phyloP scores from a whole-genome alignment of 495 filamentous ascomycete genomes.

The Talaromyces nanjingensis region DNA sequence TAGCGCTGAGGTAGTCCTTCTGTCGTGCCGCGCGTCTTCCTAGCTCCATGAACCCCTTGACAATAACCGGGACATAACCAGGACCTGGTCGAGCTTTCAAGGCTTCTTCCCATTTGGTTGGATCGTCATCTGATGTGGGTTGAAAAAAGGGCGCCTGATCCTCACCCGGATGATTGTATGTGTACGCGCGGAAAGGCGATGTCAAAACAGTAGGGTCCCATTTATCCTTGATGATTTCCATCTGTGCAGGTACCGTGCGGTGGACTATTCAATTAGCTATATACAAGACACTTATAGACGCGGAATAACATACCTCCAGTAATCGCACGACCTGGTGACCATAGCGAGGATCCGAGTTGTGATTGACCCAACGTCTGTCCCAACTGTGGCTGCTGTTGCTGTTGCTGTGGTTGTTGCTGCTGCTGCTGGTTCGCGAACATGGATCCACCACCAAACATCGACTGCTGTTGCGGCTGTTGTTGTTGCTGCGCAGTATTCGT shows the following conservation, averaged over 20 bases:
- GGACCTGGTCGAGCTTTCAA: constrained; percentile 72
- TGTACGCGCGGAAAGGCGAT: constrained; percentile 82
- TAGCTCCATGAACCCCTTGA: constrained; percentile 62
- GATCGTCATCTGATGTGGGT: constrained; percentile 69
- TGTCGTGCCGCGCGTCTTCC: constrained; percentile 74
- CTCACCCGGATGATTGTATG: constrained; percentile 86
- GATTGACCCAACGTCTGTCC: constrained; percentile 27
- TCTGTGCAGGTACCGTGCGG: constrained; percentile 80
- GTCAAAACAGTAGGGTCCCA: constrained; percentile 68
- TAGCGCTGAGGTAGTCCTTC: constrained; percentile 60
- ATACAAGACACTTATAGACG: background rate
- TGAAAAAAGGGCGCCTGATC: constrained; percentile 74
- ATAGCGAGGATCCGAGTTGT: constrained; percentile 37
- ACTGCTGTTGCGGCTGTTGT: constrained; percentile 15
- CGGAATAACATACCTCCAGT: constrained; percentile 31
- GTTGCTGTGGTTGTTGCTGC: constrained; percentile 28
- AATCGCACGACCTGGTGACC: constrained; percentile 41
- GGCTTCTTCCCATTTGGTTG: constrained; percentile 88
- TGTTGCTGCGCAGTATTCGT: constrained; percentile 15
- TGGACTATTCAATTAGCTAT: constrained; percentile 38
- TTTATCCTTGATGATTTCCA: constrained; percentile 68
- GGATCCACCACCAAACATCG: constrained; percentile 20
- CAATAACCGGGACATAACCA: constrained; percentile 68
- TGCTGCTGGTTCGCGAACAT: constrained; percentile 33
- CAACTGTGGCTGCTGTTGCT: constrained; percentile 31